Percentiles rank a stretch among this genome's conserved stretches.
Conservation (phyloP, 768 basidiomycete species). For the Clathrus columnatus region DNA sequence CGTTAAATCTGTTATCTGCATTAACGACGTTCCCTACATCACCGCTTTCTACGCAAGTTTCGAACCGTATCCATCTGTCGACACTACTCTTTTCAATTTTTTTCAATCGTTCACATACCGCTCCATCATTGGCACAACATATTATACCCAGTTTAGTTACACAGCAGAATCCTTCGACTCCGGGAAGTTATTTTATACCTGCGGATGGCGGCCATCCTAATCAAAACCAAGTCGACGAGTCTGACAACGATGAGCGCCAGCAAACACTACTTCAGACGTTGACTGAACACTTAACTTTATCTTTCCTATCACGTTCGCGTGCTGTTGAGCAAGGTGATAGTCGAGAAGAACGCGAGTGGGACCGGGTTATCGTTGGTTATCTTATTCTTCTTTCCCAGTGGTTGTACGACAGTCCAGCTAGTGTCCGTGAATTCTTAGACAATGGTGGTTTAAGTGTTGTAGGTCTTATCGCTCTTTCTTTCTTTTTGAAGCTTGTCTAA, state of each 20-base stretch:
- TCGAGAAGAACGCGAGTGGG: conserved; percentile 80
- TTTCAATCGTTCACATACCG: conserved; percentile 53
- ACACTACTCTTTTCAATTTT: conserved; percentile 75
- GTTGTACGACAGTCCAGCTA: conserved; percentile 92
- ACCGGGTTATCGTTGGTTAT: conserved; percentile 79
- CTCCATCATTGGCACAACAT: conserved; percentile 54
- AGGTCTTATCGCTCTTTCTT: conserved; percentile 26
- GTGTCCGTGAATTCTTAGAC: conserved; percentile 83
- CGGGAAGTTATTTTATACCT: conserved; percentile 57
- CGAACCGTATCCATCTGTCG: conserved; percentile 64
- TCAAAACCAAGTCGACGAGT: conserved; percentile 26
- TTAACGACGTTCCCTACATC: conserved; percentile 55
- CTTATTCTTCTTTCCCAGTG: conserved; percentile 79
- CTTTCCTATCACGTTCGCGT: conserved; percentile 68
- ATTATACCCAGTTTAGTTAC: conserved; percentile 42
- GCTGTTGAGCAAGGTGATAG: conserved; percentile 48
- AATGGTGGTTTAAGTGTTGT: conserved; percentile 88
- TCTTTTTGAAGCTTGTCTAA: not conserved
- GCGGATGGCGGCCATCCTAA: conserved; percentile 39
- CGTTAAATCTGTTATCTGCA: conserved; percentile 49
- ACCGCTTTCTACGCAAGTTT: conserved; percentile 45
- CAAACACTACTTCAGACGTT: conserved; percentile 77
- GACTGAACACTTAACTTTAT: conserved; percentile 83
- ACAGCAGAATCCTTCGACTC: conserved; percentile 13
- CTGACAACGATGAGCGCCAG: conserved; percentile 36